phyloP scores from a whole-genome alignment of 2,329 filamentous ascomycete species.

The Sclerotinia nivalis region DNA sequence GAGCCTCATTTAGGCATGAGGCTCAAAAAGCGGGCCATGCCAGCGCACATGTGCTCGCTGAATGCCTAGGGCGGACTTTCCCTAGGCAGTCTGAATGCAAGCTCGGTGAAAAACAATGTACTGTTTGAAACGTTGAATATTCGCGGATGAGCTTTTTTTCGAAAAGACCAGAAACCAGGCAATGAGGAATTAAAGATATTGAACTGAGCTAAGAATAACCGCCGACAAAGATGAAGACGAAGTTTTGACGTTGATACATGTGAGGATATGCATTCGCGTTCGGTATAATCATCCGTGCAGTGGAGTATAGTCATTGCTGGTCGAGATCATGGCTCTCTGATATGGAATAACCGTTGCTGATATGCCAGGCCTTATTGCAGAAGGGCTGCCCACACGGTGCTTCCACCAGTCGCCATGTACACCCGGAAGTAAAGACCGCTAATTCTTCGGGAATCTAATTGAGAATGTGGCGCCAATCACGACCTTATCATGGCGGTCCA shows the following conservation, averaged over 20 bases:
- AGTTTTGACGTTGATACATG: background rate
- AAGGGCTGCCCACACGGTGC: background rate
- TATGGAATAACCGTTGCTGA: background rate
- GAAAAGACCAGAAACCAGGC: background rate
- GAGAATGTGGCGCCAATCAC: background rate
- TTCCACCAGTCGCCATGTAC: background rate
- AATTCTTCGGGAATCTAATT: background rate
- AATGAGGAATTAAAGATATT: background rate
- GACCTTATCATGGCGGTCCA: background rate
- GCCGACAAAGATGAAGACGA: background rate
- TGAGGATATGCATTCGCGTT: background rate
- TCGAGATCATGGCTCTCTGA: background rate
- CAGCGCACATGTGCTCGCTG: background rate
- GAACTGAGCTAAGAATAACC: background rate
- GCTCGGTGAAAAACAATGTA: background rate
- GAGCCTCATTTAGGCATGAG: constrained; percentile 4
- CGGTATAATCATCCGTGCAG: background rate
- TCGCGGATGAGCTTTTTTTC: background rate
- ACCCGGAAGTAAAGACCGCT: background rate
- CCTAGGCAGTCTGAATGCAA: background rate
- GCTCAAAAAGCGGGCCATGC: constrained; percentile 5
- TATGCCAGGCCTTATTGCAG: background rate
- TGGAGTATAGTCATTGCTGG: background rate
- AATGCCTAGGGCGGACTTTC: constrained; percentile 3
- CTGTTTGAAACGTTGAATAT: background rate